Evolutionary conservation across 2,329 filamentous ascomycete species (phyloP).

Genomic region (Colletotrichum sansevieriae): DNA sequence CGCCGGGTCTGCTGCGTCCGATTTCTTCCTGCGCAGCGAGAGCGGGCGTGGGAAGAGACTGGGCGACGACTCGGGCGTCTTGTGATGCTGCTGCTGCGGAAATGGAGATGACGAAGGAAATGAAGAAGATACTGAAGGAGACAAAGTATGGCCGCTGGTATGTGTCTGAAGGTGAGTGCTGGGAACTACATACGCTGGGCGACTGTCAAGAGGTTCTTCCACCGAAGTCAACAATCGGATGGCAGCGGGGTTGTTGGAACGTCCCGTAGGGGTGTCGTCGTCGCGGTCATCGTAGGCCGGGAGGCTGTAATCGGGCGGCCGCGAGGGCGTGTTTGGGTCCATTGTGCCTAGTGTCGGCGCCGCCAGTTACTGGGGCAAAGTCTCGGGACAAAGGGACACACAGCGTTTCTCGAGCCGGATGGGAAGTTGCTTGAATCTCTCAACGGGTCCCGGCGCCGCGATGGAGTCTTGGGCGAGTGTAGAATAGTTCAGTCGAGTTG

Average conservation of each 20-base stretch:
- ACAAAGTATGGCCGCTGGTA: constrained; percentile 5
- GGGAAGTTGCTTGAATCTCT: constrained; percentile 7
- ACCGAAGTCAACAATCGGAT: constrained; percentile 73
- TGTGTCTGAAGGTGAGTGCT: constrained; percentile 18
- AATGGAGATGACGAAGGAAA: constrained; percentile 37
- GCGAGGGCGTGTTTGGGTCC: constrained; percentile 64
- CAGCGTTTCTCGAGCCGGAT: constrained; percentile 16
- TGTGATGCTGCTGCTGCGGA: constrained; percentile 33
- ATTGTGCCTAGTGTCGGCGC: constrained; percentile 49
- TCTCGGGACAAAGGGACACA: constrained; percentile 27
- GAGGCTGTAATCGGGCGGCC: constrained; percentile 70
- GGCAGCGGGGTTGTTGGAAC: constrained; percentile 61
- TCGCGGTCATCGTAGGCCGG: constrained; percentile 69
- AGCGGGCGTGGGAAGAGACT: constrained; percentile 45
- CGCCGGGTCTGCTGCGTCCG: constrained; percentile 39
- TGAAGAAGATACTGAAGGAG: constrained; percentile 6
- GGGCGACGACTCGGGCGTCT: constrained; percentile 39
- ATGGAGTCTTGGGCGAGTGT: constrained; percentile 6
- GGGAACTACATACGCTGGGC: constrained; percentile 65
- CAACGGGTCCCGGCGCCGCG: constrained; percentile 34
- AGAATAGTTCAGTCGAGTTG: constrained; percentile 15
- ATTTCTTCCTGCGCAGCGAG: constrained; percentile 41
- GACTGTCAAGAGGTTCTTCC: constrained; percentile 65
- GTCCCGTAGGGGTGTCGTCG: constrained; percentile 60
- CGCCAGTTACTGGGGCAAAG: constrained; percentile 34